These are phyloP conservation scores for Neocallimastix lanati DNA, from an alignment of 192 early-diverging fungal genomes.

Conservation along the genomic window DNA sequence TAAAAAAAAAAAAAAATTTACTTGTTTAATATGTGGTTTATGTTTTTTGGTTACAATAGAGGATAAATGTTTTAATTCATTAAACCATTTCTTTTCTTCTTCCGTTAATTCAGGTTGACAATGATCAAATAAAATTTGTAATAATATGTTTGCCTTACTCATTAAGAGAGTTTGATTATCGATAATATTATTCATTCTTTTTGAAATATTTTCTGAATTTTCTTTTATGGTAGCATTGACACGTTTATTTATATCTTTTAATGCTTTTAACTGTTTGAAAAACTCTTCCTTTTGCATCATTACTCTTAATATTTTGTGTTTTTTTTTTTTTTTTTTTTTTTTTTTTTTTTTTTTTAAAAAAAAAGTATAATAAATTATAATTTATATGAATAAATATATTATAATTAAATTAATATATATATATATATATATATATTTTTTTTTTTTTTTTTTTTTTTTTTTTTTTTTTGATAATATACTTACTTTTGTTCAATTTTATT, in stretches of 20 bases:
- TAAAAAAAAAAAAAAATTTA: background rate
- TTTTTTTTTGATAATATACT: background rate
- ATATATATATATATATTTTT: no score
- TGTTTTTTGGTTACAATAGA: background rate
- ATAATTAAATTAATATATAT: background rate
- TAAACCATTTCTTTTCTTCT: slow-evolving; percentile 30
- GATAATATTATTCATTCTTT: background rate
- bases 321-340: no score
- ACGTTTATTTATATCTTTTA: background rate
- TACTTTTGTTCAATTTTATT: background rate
- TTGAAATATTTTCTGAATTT: background rate
- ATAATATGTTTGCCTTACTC: slow-evolving; percentile 29
- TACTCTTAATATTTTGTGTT: no score
- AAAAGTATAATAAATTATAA: no score
- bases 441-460: no score
- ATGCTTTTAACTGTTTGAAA: background rate
- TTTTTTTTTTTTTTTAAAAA: no score
- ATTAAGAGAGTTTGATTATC: slow-evolving; percentile 5
- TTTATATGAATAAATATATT: no score
- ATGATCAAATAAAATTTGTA: slow-evolving; percentile 39
- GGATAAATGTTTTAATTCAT: slow-evolving; percentile 9
- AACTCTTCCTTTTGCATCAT: background rate
- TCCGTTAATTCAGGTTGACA: slow-evolving; percentile 39
- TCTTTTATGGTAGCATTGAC: background rate
- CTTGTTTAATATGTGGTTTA: background rate